These are phyloP conservation scores for Colletotrichum sp. DNA, from an alignment of 2,329 filamentous ascomycete genomes.

Conservation along the genomic window DNA sequence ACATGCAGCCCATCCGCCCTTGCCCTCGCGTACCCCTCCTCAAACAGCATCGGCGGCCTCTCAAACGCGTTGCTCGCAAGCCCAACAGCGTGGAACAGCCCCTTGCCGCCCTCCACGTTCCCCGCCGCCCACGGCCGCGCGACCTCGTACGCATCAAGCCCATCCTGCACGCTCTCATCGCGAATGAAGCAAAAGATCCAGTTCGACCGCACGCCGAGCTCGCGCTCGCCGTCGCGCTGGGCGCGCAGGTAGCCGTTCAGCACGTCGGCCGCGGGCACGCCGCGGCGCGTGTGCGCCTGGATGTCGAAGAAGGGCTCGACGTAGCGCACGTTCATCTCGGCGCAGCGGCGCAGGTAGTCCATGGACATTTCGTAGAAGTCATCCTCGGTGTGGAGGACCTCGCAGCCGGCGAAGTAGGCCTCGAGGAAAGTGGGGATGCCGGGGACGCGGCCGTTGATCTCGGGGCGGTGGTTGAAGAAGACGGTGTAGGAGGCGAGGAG, in stretches of 20 bases:
- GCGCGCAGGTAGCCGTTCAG: constrained; percentile 58
- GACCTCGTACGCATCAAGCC: constrained; percentile 39
- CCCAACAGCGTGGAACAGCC: constrained; percentile 49
- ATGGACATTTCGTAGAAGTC: constrained; percentile 78
- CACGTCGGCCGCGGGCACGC: constrained; percentile 67
- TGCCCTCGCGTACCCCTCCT: constrained; percentile 40
- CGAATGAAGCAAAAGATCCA: constrained; percentile 50
- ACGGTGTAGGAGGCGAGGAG: constrained; percentile 66
- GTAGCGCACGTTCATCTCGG: constrained; percentile 70
- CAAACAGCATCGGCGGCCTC: constrained; percentile 49
- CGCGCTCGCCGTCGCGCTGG: constrained; percentile 29
- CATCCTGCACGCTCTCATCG: constrained; percentile 42
- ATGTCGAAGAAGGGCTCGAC: constrained; percentile 87
- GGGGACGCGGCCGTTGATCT: constrained; percentile 37
- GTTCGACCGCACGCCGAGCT: constrained; percentile 32
- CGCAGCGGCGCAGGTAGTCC: constrained; percentile 71
- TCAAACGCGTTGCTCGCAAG: constrained; percentile 52
- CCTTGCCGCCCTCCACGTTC: constrained; percentile 31
- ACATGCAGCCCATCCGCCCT: constrained; percentile 45
- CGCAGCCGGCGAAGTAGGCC: constrained; percentile 81
- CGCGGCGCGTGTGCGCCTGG: constrained; percentile 72
- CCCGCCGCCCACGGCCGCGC: constrained; percentile 41
- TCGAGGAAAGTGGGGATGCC: constrained; percentile 61
- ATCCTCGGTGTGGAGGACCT: constrained; percentile 65
- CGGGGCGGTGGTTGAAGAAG: constrained; percentile 40